These are phyloP conservation scores for Leishmania guyanensis DNA, from an alignment of 208 protist genomes.

Conservation along the genomic window DNA sequence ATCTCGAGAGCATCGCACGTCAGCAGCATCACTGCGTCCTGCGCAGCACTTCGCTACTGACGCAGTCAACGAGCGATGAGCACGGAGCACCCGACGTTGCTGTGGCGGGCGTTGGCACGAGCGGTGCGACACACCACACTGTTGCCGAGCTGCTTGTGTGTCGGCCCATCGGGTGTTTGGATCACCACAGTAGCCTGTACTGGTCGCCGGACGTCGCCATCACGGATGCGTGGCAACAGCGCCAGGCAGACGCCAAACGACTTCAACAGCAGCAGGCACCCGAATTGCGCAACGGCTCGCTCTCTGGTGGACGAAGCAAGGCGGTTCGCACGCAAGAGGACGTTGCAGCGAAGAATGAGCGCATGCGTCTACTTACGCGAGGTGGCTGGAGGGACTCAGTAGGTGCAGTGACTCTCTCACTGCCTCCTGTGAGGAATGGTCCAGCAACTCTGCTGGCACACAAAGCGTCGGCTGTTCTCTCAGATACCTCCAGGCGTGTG, in stretches of 20 bases:
- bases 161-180: constrained; percentile 68
- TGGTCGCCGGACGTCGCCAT: constrained; percentile 50
- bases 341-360: constrained; percentile 49
- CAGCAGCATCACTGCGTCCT: constrained; percentile 49
- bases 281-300: background rate
- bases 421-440: background rate
- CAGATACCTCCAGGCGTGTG: background rate
- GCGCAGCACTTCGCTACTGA: background rate
- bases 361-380: constrained; percentile 59
- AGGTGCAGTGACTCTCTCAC: background rate
- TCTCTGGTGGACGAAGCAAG: background rate
- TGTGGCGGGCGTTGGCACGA: background rate
- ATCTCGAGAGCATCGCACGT: constrained; percentile 37
- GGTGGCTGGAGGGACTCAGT: constrained; percentile 10
- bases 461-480: background rate
- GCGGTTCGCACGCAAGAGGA: constrained; percentile 11
- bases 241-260: background rate
- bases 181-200: constrained; percentile 72
- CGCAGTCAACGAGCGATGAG: background rate
- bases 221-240: constrained; percentile 9
- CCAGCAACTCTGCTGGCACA: background rate
- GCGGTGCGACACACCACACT: background rate
- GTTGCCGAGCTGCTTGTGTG: constrained; percentile 24
- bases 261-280: background rate
- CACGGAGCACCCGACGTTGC: background rate